Percentiles rank a stretch among this genome's conserved stretches.
These are phyloP conservation scores for Chloris gayana DNA, from an alignment of 176 grass and related monocot genomes.

Conservation along the genomic window DNA sequence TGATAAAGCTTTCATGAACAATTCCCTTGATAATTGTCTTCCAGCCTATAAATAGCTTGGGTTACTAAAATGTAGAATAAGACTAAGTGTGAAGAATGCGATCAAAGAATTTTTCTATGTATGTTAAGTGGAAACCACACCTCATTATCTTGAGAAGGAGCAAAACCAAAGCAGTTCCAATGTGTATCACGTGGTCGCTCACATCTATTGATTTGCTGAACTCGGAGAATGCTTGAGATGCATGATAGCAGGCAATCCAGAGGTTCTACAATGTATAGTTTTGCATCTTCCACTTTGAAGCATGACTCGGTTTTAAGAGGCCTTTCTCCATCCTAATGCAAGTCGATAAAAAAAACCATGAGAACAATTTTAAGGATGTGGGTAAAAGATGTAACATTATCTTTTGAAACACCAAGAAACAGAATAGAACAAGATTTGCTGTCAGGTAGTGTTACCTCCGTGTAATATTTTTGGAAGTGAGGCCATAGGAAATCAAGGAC, in stretches of 20 bases:
- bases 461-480: slow-evolving; percentile 78
- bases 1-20: slow-evolving; percentile 76
- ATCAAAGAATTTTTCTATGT: slow-evolving; percentile 28
- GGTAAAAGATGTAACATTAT: slow-evolving; percentile 9
- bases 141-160: slow-evolving; percentile 81
- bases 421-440: slow-evolving; percentile 12
- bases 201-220: slow-evolving; percentile 56
- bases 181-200: slow-evolving; percentile 44
- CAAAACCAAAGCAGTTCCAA: slow-evolving; percentile 84
- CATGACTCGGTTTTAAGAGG: slow-evolving; percentile 74
- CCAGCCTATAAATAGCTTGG: slow-evolving; percentile 53
- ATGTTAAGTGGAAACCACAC: slow-evolving; percentile 47
- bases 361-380: slow-evolving; percentile 27
- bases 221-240: slow-evolving; percentile 60
- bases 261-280: slow-evolving; percentile 71
- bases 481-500: slow-evolving; percentile 83
- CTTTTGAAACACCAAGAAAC: slow-evolving; percentile 12
- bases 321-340: slow-evolving; percentile 59
- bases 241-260: slow-evolving; percentile 74
- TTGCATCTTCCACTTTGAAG: slow-evolving; percentile 67
- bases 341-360: slow-evolving; percentile 37
- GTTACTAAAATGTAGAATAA: slow-evolving; percentile 21
- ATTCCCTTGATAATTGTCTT: slow-evolving; percentile 59
- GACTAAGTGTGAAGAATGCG: neutral
- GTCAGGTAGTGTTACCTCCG: slow-evolving; percentile 51